Percentiles rank a stretch among this genome's conserved stretches.
These are phyloP conservation scores for Lachnellula occidentalis DNA, from an alignment of 2,329 filamentous ascomycete genomes.

Conservation along the genomic window DNA sequence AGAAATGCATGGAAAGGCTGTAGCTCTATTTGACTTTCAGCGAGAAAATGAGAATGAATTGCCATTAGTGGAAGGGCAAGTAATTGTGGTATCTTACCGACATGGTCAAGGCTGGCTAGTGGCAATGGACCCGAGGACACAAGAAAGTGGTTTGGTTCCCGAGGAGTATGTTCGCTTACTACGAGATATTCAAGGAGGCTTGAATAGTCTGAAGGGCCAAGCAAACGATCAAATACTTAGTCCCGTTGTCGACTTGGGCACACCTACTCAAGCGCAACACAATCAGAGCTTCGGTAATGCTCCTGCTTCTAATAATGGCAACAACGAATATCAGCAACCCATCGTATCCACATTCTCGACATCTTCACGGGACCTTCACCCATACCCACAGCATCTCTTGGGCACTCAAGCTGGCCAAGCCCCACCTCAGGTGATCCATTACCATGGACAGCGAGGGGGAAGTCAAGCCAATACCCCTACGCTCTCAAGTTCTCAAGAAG, in stretches of 20 bases:
- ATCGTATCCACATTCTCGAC: slow-evolving; percentile 65
- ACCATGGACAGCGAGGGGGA: slow-evolving; percentile 61
- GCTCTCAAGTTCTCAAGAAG: slow-evolving; percentile 26
- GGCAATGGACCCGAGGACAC: slow-evolving; percentile 89
- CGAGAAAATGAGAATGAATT: slow-evolving; percentile 96
- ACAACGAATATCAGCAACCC: slow-evolving; percentile 63
- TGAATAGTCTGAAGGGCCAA: slow-evolving; percentile 65
- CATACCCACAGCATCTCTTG: slow-evolving; percentile 60
- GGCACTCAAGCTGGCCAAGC: slow-evolving; percentile 57
- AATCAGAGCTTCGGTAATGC: slow-evolving; percentile 41
- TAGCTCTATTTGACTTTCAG: slow-evolving; percentile 91
- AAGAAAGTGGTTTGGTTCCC: slow-evolving; percentile 88
- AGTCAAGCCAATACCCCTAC: slow-evolving; percentile 63
- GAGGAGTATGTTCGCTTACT: slow-evolving; percentile 94
- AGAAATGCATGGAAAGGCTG: slow-evolving; percentile 94
- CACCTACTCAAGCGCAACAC: slow-evolving; percentile 58
- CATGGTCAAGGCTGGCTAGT: slow-evolving; percentile 98
- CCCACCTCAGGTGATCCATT: slow-evolving; percentile 61
- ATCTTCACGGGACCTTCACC: slow-evolving; percentile 63
- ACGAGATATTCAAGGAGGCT: slow-evolving; percentile 86
- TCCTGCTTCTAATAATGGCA: slow-evolving; percentile 37
- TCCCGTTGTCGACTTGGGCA: slow-evolving; percentile 50
- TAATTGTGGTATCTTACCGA: slow-evolving; percentile 92
- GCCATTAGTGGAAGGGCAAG: slow-evolving; percentile 85
- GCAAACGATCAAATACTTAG: slow-evolving; percentile 44